phyloP scores from a whole-genome alignment of 345 rosid species.

The Camelina hispida region DNA sequence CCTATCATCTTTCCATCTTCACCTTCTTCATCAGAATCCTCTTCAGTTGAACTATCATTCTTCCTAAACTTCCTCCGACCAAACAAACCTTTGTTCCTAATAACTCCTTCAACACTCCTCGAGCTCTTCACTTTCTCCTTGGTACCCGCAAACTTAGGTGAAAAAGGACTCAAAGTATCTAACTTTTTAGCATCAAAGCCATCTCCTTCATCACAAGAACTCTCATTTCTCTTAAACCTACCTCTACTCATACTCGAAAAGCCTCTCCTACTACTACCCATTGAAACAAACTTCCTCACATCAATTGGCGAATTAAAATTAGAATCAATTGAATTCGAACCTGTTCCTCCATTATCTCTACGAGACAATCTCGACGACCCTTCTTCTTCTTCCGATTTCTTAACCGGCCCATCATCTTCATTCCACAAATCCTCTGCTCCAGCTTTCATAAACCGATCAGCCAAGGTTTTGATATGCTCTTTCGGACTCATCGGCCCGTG shows the following conservation, averaged over 20 bases:
- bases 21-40: slow-evolving; percentile 51
- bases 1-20: slow-evolving; percentile 48
- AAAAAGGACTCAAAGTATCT: slow-evolving; percentile 39
- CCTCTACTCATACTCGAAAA: slow-evolving; percentile 55
- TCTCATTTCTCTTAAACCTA: slow-evolving; percentile 52
- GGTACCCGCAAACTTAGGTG: slow-evolving; percentile 30
- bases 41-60: slow-evolving; percentile 68
- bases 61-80: slow-evolving; percentile 51
- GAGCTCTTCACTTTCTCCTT: slow-evolving; percentile 40
- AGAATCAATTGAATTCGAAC: slow-evolving; percentile 35
- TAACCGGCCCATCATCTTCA: slow-evolving; percentile 75
- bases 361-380: neutral
- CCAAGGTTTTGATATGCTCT: slow-evolving; percentile 72
- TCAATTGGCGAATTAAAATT: slow-evolving; percentile 53
- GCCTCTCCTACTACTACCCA: slow-evolving; percentile 38
- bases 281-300: slow-evolving; percentile 51
- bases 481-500: slow-evolving; percentile 64
- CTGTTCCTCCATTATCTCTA: slow-evolving; percentile 39
- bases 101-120: slow-evolving; percentile 32
- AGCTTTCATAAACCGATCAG: slow-evolving; percentile 86
- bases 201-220: slow-evolving; percentile 49
- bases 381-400: slow-evolving; percentile 39
- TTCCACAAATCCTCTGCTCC: slow-evolving; percentile 98
- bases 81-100: slow-evolving; percentile 39
- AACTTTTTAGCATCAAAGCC: slow-evolving; percentile 31